phyloP scores from a whole-genome alignment of 192 early-diverging fungal species.

The Coemansia sp. region DNA sequence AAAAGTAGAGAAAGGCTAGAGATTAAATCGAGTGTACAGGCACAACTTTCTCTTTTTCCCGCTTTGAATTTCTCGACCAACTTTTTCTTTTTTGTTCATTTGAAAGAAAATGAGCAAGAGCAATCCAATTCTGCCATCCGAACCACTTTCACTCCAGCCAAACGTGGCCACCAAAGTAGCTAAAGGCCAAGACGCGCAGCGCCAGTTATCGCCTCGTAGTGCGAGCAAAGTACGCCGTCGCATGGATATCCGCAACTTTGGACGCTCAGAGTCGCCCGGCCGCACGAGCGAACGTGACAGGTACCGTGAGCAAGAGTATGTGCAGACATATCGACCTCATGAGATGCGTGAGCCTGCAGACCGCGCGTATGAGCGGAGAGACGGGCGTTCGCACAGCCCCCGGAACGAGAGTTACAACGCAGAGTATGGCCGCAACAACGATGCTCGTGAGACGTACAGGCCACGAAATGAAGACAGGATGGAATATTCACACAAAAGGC shows the following conservation, averaged over 20 bases:
- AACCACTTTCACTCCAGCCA: constrained; percentile 45
- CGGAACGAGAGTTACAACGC: not conserved
- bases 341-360: not conserved
- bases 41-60: not conserved
- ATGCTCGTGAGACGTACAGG: not conserved
- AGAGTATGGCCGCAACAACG: not conserved
- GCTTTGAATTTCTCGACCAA: not conserved
- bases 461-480: not conserved
- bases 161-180: constrained; percentile 30
- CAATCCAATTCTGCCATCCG: constrained; percentile 53
- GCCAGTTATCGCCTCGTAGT: constrained; percentile 24
- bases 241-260: constrained; percentile 37
- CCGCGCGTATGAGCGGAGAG: constrained; percentile 4
- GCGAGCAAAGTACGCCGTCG: constrained; percentile 33
- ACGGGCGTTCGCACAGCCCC: constrained; percentile 31
- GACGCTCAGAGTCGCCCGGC: constrained; percentile 36
- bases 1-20: not conserved
- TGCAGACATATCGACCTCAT: not conserved
- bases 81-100: not conserved
- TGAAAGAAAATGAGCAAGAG: constrained; percentile 28
- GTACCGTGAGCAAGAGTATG: constrained; percentile 1
- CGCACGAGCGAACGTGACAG: not conserved
- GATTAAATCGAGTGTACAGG: not conserved
- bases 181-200: not conserved
- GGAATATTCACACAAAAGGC: constrained; percentile 13